Base-by-base conservation (phyloP, 768 basidiomycete species). In the Panellus pusillus region DNA sequence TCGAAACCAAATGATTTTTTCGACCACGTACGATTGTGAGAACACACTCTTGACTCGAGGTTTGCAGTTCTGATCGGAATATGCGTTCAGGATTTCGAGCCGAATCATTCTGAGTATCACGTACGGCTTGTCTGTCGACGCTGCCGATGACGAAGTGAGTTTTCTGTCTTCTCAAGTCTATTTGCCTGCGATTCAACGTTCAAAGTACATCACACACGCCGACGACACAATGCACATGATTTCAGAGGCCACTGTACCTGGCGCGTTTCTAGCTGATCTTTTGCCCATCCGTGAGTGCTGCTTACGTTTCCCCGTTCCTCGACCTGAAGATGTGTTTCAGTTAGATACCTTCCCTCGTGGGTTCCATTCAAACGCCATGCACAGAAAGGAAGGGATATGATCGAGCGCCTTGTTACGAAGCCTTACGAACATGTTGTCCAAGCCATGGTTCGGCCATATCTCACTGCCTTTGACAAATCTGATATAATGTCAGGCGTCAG, bases 261-360 rank as follows among this genome's bases (percentile, higher is more conserved):
- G 70, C 27, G 63, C 69, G 8, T 71, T 56, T 31, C 47, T 70
- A 3, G 58, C 55, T 14, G 70, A 71, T 49, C 32, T 69, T 17
- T 27, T 70, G 17, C 69, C 70, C 9, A 20, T 37, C 13, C 49
- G 68, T 67, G 46, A 47, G 65, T 45, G 32, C 3, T 17, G 28
- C 13, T 52, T 9, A 37, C 15, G 18, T 40, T 17, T 32, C 32
- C 6, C 12, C 24, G 24, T 27, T 17, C 24, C 12, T 28, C 17
- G 15, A 5, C 32, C 28, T 47, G 6, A 12, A 17, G 8, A 41
- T 36, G 3, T 14, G n/a, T 19, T 15, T 40, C 13, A 69, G 67
- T 70, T 42, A 44, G 66, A 37, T 46, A 65, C 31, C 14, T 68
- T 3, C 69, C 69, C 1, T 60, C 66, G 8, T 69, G 64, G 65